Base-by-base conservation (phyloP, 1,284 basidiomycete genomes). In the Hypsizygus ulmarius region DNA sequence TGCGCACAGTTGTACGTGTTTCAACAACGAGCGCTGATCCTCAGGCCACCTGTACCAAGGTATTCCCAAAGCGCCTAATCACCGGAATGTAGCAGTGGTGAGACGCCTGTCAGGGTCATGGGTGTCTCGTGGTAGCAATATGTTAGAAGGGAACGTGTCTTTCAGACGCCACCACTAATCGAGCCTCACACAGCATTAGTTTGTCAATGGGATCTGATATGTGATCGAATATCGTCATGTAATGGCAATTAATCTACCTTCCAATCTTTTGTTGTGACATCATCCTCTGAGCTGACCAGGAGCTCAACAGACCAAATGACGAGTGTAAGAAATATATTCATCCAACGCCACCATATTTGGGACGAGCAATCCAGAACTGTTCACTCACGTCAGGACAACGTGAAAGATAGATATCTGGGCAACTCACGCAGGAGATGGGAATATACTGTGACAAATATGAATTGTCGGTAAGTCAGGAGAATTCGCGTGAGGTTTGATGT, bases 301-400 rank as follows among this genome's bases (percentile, higher is more conserved):
- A 92, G 74, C 64, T 92, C 89, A 28, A 92, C 71, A 11, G 84
- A 81, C 89, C 89, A 92, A 30, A 90, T 77, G 16, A 83, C 71
- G 34, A 92, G 72, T 3, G 88, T 91, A 64, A 91, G 85, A 69
- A 90, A 88, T 28, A 92, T 84, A 60, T 88, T 89, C 71, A 86
- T 84, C 89, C 88, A 91, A 56, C 89, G 77, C 86, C 89, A 91
- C 88, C 89, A 92, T 43, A 90, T 79, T 62, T 91, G 88, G 6
- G 87, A 88, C n/a, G 88, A 85, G 59, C 88, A 84, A 60, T 90
- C 85, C 47, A 90, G 67, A 39, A 90, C 89, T 90, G 15, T 19
- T 50, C 16, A 54, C 41, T 43, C 15, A 21, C 4, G 33, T 15
- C 33, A 55, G 15, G 56, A 46, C 33, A 30, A 6, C 11, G 32